phyloP scores from a whole-genome alignment of 495 filamentous ascomycete genomes.

The Pseudomonodictys pantanalensis region DNA sequence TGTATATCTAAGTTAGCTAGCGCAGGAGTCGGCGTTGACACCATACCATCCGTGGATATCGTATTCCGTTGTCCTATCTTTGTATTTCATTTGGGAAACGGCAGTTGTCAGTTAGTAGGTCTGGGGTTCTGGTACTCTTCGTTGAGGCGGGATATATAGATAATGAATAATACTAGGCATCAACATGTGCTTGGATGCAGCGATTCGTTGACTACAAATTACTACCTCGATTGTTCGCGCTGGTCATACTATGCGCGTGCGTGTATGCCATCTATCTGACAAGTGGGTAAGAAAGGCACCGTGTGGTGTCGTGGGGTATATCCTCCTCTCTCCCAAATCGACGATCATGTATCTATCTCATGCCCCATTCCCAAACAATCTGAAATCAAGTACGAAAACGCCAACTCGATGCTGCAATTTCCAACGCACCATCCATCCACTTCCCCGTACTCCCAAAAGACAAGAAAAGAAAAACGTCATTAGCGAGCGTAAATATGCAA shows the following conservation, averaged over 20 bases:
- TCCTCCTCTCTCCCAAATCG: no score
- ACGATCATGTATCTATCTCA: no score
- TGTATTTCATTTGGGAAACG: no score
- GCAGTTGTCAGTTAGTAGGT: no score
- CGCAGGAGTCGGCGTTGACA: neutral
- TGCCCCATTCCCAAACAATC: no score
- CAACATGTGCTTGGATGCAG: neutral
- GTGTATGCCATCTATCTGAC: slow-evolving; percentile 30
- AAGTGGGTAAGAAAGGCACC: no score
- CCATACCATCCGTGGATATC: neutral
- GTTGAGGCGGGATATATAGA: no score
- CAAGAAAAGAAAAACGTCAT: neutral
- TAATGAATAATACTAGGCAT: neutral
- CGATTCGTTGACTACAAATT: slow-evolving; percentile 41
- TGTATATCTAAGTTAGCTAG: neutral
- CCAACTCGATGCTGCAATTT: neutral
- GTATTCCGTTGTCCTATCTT: no score
- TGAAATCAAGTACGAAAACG: no score
- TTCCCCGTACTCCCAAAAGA: neutral
- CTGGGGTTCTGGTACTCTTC: no score
- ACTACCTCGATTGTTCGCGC: slow-evolving; percentile 38
- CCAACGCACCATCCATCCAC: neutral
- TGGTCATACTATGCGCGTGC: slow-evolving; percentile 43
- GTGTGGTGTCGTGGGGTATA: no score
- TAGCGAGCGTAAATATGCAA: slow-evolving; percentile 1